These are phyloP conservation scores for Arthroderma sp. DNA, from an alignment of 2,329 filamentous ascomycete species.

Conservation along the genomic window DNA sequence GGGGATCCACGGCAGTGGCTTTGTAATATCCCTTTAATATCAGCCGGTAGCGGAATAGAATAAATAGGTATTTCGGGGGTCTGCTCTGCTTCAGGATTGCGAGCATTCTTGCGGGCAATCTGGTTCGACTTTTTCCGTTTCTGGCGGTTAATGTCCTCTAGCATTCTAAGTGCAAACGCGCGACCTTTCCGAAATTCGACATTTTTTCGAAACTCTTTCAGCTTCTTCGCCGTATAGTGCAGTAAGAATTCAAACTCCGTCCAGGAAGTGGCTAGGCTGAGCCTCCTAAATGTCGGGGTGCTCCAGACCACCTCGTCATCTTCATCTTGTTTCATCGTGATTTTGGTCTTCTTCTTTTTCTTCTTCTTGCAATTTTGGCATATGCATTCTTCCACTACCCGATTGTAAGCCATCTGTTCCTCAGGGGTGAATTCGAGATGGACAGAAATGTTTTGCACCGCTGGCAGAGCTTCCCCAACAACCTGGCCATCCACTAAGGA, in stretches of 20 bases:
- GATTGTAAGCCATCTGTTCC: neutral
- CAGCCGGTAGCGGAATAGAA: neutral
- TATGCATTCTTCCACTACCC: neutral
- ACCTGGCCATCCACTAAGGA: neutral
- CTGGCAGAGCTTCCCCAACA: neutral
- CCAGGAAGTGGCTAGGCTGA: neutral
- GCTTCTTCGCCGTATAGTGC: neutral
- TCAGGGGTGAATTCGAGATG: neutral
- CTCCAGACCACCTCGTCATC: no score
- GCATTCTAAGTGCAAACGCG: neutral
- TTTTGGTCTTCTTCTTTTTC: neutral
- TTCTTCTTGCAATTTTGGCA: no score
- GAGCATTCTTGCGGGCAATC: neutral
- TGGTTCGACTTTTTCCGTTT: neutral
- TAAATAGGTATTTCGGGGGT: neutral
- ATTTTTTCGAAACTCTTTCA: neutral
- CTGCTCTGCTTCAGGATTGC: no score
- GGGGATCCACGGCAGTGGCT: neutral
- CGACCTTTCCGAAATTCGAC: neutral
- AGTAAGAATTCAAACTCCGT: neutral
- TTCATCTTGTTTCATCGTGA: neutral
- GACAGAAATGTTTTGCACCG: neutral
- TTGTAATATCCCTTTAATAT: neutral
- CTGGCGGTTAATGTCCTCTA: neutral
- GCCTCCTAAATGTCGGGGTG: neutral